These are phyloP conservation scores for Pinus taeda DNA, from an alignment of 75 land plant genomes.

Conservation along the genomic window DNA sequence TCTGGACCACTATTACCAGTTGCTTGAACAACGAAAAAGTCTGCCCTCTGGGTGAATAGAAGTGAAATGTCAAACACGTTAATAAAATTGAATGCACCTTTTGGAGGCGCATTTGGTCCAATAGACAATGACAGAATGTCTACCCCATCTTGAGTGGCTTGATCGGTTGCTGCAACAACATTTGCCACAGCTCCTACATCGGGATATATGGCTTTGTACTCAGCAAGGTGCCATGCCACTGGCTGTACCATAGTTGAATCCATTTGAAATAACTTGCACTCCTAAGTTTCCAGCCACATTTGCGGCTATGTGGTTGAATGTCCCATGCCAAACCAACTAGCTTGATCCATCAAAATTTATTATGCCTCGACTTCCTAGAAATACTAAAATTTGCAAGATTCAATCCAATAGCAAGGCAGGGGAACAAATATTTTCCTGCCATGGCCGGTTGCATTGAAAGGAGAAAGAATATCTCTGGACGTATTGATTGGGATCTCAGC, in stretches of 20 bases:
- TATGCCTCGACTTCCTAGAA: too few relatives aligned
- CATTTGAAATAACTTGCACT: conserved; percentile 55
- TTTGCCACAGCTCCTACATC: conserved; percentile 55
- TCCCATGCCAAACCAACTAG: neutral
- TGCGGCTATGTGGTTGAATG: conserved; percentile 68
- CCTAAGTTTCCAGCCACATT: conserved; percentile 71
- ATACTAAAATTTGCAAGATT: too few relatives aligned
- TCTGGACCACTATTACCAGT: conserved; percentile 75
- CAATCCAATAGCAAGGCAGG: neutral
- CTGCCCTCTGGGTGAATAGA: conserved; percentile 59
- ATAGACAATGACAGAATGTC: conserved; percentile 70
- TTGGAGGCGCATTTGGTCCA: conserved; percentile 76
- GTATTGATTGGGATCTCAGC: conserved; percentile 35
- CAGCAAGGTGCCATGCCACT: conserved; percentile 83
- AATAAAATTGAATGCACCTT: conserved; percentile 41
- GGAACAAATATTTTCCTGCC: conserved; percentile 39
- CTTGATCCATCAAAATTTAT: neutral
- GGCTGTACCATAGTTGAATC: conserved; percentile 50
- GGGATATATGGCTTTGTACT: conserved; percentile 74
- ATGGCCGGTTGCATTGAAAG: conserved; percentile 81
- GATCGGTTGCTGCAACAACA: conserved; percentile 70
- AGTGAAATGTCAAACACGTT: conserved; percentile 62
- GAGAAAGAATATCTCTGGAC: conserved; percentile 62
- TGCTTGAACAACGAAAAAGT: conserved; percentile 82
- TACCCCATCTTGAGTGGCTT: conserved; percentile 74